Base-by-base conservation (phyloP, 768 basidiomycete species). In the Suillus decipiens region DNA sequence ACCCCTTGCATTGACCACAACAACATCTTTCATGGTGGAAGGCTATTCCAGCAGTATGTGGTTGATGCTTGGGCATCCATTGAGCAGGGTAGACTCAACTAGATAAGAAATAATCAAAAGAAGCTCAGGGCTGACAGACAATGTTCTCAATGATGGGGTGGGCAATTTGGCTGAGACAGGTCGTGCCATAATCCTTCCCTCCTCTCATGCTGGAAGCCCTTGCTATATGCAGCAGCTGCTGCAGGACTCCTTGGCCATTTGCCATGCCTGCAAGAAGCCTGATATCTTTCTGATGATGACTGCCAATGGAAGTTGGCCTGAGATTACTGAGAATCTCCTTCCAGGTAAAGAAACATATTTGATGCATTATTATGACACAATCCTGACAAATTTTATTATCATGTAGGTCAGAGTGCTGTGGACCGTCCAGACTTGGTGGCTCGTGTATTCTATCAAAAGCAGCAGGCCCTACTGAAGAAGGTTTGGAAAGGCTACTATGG, bases 341-440 rank as follows among this genome's bases (percentile, higher is more conserved):
- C 74, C 76, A 50, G 77, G 75, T 67, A 33, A 59, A 28, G 65
- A 31, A 1, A 34, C n/a, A 42, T 42, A 14, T 15, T n/a, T 34
- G 9, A 1, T 41, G 39, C 3, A 17, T 41, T 0, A 14, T 41
- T 43, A 19, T 19, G 19, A 43, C 19, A 34, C 36, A 3, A 53
- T 57, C 9, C 17, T 57, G 12, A 50, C 17, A 15, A 28, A 33
- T 5, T n/a, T 1, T 43, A n/a, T 0, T 8, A 1, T n/a, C n/a
- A 19, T 34, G 34, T 19, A 70, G 65, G 73, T 0, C 80, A 84
- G 62, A 69, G 67, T 1, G 61, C 78, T 11, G 61, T 74, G 12
- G 81, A 85, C 65, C 66, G 80, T 2, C 85, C 85, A n/a, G 83
- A 86, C 62, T 63, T 86, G 60, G 76, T 84, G 0, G 70, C 76